Conservation (phyloP, 139 green algal species). For the Yamagishiella unicocca region DNA sequence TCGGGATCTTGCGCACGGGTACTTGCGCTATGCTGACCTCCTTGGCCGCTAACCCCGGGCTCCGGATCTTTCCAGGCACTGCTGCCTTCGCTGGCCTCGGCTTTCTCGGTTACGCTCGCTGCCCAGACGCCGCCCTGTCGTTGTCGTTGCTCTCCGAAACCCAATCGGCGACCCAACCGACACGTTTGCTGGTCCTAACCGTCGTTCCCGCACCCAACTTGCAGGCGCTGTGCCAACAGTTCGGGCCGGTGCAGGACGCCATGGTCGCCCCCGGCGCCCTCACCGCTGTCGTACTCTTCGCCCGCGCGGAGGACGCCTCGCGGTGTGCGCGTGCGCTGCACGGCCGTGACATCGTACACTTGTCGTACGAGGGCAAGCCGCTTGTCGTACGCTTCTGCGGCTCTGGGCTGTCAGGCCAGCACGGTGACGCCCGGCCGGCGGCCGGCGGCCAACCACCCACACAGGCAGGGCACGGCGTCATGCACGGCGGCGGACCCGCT, state of each 20-base stretch:
- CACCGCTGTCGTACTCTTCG: slow-evolving; percentile 87
- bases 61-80: too few species aligned
- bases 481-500: not conserved
- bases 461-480: not conserved
- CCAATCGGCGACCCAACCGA: too few species aligned
- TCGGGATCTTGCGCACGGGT: too few species aligned
- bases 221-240: slow-evolving; percentile 76
- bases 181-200: too few species aligned
- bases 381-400: slow-evolving; percentile 18
- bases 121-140: too few species aligned
- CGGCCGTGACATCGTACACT: slow-evolving; percentile 43
- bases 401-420: not conserved
- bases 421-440: not conserved
- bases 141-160: too few species aligned
- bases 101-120: too few species aligned
- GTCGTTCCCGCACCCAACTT: slow-evolving; percentile 36
- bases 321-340: slow-evolving; percentile 63
- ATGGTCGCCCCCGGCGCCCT: slow-evolving; percentile 83
- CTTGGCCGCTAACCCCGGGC: too few species aligned
- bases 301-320: slow-evolving; percentile 64
- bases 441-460: not conserved
- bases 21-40: too few species aligned
- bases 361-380: slow-evolving; percentile 41
- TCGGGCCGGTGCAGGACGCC: slow-evolving; percentile 79
- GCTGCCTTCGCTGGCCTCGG: too few species aligned